Percentiles rank a stretch among this genome's conserved stretches.
Evolutionary conservation across 75 land plant genomes (phyloP).

Genomic region (Pinus tabuliformis): DNA sequence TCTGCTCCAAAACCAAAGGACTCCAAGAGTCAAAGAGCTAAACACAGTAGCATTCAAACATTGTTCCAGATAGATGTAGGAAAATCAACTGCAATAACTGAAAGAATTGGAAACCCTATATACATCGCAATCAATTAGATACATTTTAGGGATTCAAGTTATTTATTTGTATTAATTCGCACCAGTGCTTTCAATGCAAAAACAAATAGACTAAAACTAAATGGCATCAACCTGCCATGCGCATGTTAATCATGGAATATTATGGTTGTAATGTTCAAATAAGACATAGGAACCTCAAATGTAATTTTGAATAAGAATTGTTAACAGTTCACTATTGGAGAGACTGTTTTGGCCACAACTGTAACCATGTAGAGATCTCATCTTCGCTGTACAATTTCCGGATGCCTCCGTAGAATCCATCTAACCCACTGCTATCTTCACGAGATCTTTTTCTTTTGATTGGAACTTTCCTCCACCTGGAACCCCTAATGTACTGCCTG

Average conservation of each 20-base stretch:
- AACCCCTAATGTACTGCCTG: conserved; percentile 7
- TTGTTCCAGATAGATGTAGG: background rate
- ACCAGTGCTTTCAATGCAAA: no score
- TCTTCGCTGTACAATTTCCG: conserved; percentile 34
- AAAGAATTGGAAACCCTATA: background rate
- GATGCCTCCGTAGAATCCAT: conserved; percentile 42
- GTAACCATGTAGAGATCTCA: conserved; percentile 28
- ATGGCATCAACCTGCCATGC: no score
- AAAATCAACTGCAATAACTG: background rate
- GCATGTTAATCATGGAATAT: no score
- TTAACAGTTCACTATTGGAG: conserved; percentile 12
- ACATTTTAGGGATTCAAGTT: no score
- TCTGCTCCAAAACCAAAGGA: background rate
- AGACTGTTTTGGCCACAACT: conserved; percentile 27
- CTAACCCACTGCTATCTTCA: conserved; percentile 29
- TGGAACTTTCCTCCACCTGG: conserved; percentile 10
- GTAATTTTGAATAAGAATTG: no score
- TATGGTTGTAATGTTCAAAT: no score
- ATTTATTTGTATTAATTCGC: no score
- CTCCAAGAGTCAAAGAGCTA: background rate
- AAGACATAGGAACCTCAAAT: no score
- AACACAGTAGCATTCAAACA: background rate
- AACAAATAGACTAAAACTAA: no score
- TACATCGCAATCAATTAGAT: no score
- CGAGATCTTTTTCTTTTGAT: conserved; percentile 18